A percentile compares a stretch with the other conserved stretches of the same genome.
Conservation (phyloP, 192 early-diverging fungal species). For the Backusella westeae region DNA sequence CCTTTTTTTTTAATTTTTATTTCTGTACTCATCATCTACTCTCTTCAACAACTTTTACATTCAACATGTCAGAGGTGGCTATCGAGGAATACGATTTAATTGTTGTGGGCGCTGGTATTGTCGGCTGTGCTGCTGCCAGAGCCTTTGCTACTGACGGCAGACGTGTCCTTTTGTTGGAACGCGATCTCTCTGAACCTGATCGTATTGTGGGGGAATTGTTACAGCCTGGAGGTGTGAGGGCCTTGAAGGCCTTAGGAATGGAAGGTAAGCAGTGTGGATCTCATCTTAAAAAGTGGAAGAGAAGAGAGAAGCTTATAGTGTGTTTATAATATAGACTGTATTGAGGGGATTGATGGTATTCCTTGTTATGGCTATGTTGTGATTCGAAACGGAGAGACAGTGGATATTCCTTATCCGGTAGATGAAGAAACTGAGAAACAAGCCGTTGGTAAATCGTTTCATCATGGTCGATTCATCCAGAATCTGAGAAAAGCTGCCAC, state of each 20-base stretch:
- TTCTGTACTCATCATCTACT: background rate
- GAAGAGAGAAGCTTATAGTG: background rate
- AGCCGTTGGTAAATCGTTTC: conserved; percentile 75
- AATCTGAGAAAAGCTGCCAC: conserved; percentile 71
- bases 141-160: conserved; percentile 73
- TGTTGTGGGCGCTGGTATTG: conserved; percentile 91
- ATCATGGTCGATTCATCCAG: conserved; percentile 92
- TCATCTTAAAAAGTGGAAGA: background rate
- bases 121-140: conserved; percentile 83
- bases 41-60: background rate
- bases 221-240: conserved; percentile 91
- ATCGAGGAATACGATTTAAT: conserved; percentile 68
- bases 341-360: conserved; percentile 86
- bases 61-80: conserved; percentile 11
- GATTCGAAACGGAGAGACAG: conserved; percentile 48
- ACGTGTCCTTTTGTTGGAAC: conserved; percentile 74
- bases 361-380: conserved; percentile 84
- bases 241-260: conserved; percentile 76
- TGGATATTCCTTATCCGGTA: conserved; percentile 73
- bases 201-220: conserved; percentile 97
- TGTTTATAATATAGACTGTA: conserved; percentile 44
- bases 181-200: conserved; percentile 92
- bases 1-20: background rate
- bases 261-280: conserved; percentile 39
- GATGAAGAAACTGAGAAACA: conserved; percentile 45